phyloP scores from a whole-genome alignment of 1,139 yeast genomes.

The Scheffersomyces segobiensis region DNA sequence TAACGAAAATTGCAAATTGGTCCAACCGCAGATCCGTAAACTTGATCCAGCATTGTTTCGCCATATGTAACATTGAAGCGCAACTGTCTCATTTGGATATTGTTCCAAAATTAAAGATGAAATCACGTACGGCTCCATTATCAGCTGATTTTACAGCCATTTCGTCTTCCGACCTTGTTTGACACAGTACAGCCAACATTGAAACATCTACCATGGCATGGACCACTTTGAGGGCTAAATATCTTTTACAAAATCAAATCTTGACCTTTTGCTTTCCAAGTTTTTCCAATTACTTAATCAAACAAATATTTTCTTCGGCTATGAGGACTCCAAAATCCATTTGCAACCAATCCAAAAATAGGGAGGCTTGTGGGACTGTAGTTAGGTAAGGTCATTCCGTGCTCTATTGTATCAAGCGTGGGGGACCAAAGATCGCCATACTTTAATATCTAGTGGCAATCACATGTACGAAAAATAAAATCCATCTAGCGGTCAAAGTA shows the following conservation, averaged over 20 bases:
- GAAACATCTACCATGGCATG: not conserved
- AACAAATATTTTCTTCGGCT: not conserved
- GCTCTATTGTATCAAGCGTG: not conserved
- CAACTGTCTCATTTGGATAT: not conserved
- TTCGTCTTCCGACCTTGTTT: not conserved
- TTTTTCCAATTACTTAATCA: too few relatives aligned
- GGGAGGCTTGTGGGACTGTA: not conserved
- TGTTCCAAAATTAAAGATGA: not conserved
- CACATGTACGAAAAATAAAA: not conserved
- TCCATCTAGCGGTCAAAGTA: not conserved
- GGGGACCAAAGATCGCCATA: not conserved
- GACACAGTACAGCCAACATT: not conserved
- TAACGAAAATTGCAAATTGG: not conserved
- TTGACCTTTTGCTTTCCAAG: too few relatives aligned
- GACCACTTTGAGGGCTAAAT: not conserved
- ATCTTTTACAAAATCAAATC: not conserved
- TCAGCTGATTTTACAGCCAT: not conserved
- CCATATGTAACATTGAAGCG: not conserved
- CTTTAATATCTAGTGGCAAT: not conserved
- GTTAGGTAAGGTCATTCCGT: not conserved
- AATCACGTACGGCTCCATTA: constrained; percentile 1
- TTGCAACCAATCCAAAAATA: not conserved
- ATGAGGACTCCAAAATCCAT: not conserved
- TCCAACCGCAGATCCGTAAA: not conserved
- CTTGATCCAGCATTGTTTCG: not conserved